Base-by-base conservation (phyloP, 129 eudicot genomes). In the Calendula officinalis region DNA sequence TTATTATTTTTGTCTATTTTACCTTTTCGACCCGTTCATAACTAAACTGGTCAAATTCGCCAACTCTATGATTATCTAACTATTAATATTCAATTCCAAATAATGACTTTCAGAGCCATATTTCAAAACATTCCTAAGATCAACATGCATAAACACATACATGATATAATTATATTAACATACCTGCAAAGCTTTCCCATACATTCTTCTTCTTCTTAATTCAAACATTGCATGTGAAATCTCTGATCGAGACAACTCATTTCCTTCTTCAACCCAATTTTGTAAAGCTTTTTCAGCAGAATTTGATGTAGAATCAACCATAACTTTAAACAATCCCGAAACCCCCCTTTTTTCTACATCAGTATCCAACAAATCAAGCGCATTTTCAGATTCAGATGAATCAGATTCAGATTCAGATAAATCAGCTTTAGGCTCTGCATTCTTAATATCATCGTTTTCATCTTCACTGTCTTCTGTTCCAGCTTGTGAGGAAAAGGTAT, bases 401-500 rank as follows among this genome's bases (percentile, higher is more conserved):
- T 22, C 30, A 22, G 30, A 22, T 22, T 22, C 30, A 22, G 30
- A 22, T 22, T 22, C 30, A 22, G 30, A 22, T 22, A 48, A 33
- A 2, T 81, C 79, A 14, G 44, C 64, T 68, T 60, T 82, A 41
- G 30, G 58, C 32, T 58, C 60, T 8, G 12, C 40, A 68, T 30
- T 34, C 45, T 35, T 55, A 69, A 83, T 74, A 5, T 68, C 80
- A 50, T 66, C 80, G 38, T 69, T 75, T 63, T 84, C 87, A 14
- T 82, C 89, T 9, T 65, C 82, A 45, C 81, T 72, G 44, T 76
- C 81, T 65, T 77, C 66, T 27, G 81, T 56, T 42, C 84, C 92
- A 53, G 86, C 85, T 72, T 75, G 82, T 33, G 99, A 81, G 15
- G 87, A 92, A 62, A 85, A 77, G 50, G 75, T 45, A 17, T 67